Evolutionary conservation across 2,329 filamentous ascomycete species (phyloP), one percentile per base, ranked within the genome.

Genomic region (Ploettnerulaceae sp.): DNA sequence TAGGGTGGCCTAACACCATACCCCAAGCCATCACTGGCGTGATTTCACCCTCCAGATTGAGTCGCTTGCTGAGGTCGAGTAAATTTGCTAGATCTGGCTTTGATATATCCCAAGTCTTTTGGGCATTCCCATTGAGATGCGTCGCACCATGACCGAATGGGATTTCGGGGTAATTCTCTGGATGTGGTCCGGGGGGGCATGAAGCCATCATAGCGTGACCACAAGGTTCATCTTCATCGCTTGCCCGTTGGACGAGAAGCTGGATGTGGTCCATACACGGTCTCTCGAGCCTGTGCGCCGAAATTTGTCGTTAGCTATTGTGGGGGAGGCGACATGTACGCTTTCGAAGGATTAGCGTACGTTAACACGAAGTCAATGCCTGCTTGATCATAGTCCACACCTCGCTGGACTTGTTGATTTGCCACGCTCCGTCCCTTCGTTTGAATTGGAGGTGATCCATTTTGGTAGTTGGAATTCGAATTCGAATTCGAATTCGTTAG

Each of bases 21-120:
- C 88, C 85, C 81, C 93, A 91, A 0, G 90, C 90, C 88, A 95
- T 95, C 56, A 96, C 86, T 0, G 93, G 93, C 14, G 91, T 97
- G 60, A 97, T 87, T 68, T 94, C 88, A 42, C 89, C 89, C 51
- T 93, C 87, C 2, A 93, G 79, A 57, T 93, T 83, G 20, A 96
- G 74, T 58, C 83, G 81, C 57, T 82, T 79, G 69, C 89, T 95
- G 45, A 96, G 75, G 62, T 95, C 86, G 50, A 96, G 76, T 44
- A 97, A 73, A 44, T 86, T 94, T 41, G 82, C 72, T 39, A 98
- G 74, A 60, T 93, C 88, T 28, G 77, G 77, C 63, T 84, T 86
- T 49, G 76, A 81, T 5, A 93, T 70, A 62, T 93, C 84, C 69
- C 89, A 91, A 39, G 90, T 91, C 64, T 86, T 80, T 62, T 41